Percentiles rank a stretch among this genome's conserved stretches.
Conservation (phyloP, 2,329 filamentous ascomycete genomes). For the Chaetomiaceae sp. region DNA sequence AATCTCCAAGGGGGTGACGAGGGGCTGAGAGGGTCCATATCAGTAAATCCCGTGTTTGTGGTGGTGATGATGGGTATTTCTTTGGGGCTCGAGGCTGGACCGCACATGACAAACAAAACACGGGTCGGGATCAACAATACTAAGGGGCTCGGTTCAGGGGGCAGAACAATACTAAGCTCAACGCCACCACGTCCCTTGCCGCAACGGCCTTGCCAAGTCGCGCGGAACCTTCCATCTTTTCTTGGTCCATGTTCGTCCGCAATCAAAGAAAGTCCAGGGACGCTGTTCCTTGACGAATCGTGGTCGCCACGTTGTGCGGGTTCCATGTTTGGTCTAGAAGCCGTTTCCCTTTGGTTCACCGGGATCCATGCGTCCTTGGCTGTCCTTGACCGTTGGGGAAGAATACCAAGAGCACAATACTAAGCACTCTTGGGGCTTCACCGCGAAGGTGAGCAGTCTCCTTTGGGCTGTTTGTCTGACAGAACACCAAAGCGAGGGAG, state of each 20-base stretch:
- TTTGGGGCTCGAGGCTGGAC: neutral
- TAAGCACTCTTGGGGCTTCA: neutral
- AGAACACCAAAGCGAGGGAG: neutral
- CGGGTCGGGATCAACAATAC: conserved; percentile 23
- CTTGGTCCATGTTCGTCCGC: neutral
- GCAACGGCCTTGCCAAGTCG: neutral
- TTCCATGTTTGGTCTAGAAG: neutral
- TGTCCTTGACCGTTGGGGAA: conserved; percentile 8
- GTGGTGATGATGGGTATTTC: neutral
- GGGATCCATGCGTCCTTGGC: too few species aligned
- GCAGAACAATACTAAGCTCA: conserved; percentile 30
- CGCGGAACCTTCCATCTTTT: neutral
- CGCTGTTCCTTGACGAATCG: neutral
- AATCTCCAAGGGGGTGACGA: neutral
- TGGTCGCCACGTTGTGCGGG: neutral
- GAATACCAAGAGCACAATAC: conserved; percentile 15
- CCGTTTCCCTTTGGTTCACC: neutral
- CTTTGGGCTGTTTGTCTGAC: conserved; percentile 5
- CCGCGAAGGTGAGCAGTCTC: neutral
- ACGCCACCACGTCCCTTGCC: conserved; percentile 19
- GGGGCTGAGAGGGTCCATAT: neutral
- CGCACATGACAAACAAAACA: conserved; percentile 8
- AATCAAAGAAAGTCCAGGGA: conserved; percentile 3
- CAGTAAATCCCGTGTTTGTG: neutral
- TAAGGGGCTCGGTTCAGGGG: conserved; percentile 23